phyloP scores from a whole-genome alignment of 1,139 yeast species.

The Geotrichum candidum region DNA sequence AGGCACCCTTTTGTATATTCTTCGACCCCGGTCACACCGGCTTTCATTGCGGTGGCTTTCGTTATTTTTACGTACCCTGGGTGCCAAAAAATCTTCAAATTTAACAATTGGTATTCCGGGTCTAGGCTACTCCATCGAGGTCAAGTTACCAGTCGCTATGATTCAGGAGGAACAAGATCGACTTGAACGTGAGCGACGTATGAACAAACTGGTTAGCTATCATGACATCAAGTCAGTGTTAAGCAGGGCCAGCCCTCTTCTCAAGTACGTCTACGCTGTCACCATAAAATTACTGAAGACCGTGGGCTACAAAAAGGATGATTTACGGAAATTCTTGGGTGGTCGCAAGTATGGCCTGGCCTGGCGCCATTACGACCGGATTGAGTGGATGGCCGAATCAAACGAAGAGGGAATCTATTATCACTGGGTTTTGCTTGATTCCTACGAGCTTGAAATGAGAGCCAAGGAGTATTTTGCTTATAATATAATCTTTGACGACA shows the following conservation, averaged over 20 bases:
- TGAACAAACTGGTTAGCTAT: constrained; percentile 5
- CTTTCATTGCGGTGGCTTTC: constrained; percentile 59
- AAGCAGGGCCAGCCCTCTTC: constrained; percentile 24
- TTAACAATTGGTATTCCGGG: constrained; percentile 49
- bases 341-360: constrained; percentile 46
- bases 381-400: constrained; percentile 66
- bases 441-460: constrained; percentile 55
- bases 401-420: constrained; percentile 45
- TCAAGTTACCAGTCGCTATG: constrained; percentile 38
- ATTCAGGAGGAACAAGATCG: constrained; percentile 12
- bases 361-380: constrained; percentile 62
- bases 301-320: constrained; percentile 24
- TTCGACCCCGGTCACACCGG: constrained; percentile 46
- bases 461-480: constrained; percentile 45
- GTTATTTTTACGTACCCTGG: constrained; percentile 45
- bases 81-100: constrained; percentile 29
- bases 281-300: constrained; percentile 30
- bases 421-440: constrained; percentile 40
- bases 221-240: constrained; percentile 14
- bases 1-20: constrained; percentile 42
- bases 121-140: constrained; percentile 41
- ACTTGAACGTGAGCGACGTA: not conserved
- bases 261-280: constrained; percentile 26
- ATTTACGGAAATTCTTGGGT: constrained; percentile 28
- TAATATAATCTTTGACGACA: constrained; percentile 25